These are phyloP conservation scores for Amphichorda felina DNA, from an alignment of 2,329 filamentous ascomycete species.

Conservation along the genomic window DNA sequence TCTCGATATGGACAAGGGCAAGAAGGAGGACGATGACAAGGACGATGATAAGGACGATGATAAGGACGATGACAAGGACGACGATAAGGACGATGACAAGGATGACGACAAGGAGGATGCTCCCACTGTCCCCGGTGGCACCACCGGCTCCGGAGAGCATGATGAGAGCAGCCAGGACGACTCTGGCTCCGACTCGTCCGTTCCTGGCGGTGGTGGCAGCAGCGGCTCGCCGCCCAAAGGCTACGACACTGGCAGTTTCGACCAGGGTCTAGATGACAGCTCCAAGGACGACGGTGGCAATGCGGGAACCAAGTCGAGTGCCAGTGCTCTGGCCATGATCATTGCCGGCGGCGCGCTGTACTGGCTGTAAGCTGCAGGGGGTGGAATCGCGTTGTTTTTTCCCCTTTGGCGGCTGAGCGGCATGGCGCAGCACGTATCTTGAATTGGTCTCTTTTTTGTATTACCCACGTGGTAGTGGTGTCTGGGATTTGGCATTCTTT, in stretches of 20 bases:
- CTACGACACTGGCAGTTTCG: conserved; percentile 26
- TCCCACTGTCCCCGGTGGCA: conserved; percentile 16
- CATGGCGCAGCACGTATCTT: too few species aligned
- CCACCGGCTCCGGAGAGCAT: conserved; percentile 11
- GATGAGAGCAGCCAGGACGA: conserved; percentile 12
- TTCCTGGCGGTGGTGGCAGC: conserved; percentile 5
- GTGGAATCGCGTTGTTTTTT: too few species aligned
- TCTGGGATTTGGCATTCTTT: not conserved
- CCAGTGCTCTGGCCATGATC: conserved; percentile 23
- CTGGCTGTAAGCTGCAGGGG: conserved; percentile 20
- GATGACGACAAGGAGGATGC: conserved; percentile 8
- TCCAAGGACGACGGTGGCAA: conserved; percentile 19
- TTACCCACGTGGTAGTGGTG: not conserved
- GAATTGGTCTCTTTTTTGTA: not conserved
- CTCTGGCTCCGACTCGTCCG: conserved; percentile 5
- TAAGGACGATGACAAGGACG: conserved; percentile 17
- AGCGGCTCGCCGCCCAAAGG: conserved; percentile 7
- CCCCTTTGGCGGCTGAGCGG: too few species aligned
- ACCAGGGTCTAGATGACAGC: conserved; percentile 22
- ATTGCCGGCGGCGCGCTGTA: conserved; percentile 21
- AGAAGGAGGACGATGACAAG: conserved; percentile 11
- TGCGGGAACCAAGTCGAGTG: conserved; percentile 16
- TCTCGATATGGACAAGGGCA: conserved; percentile 50
- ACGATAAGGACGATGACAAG: conserved; percentile 46
- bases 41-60: conserved; percentile 42